Evolutionary conservation across 129 eudicot genomes (phyloP).

Genomic region (Scalesia atractyloides): DNA sequence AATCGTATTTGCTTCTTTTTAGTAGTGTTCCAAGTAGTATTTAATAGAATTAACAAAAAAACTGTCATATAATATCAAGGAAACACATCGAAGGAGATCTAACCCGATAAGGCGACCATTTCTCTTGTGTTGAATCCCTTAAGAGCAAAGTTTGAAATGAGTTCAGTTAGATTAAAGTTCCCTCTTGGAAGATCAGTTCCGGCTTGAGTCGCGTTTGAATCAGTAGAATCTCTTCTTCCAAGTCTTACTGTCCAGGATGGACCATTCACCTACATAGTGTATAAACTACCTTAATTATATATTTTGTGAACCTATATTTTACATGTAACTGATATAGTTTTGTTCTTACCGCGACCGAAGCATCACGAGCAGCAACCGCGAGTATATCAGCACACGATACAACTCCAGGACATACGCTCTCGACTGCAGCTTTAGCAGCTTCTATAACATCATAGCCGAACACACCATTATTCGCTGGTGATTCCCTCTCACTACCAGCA

Average conservation of each 20-base stretch:
- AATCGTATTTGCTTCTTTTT: too few species aligned
- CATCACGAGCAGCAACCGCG: slow-evolving; percentile 63
- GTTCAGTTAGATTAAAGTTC: slow-evolving; percentile 32
- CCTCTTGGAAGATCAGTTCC: slow-evolving; percentile 50
- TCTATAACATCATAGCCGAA: slow-evolving; percentile 41
- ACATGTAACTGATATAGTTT: too few species aligned
- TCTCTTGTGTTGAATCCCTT: slow-evolving; percentile 54
- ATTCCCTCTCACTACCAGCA: not conserved
- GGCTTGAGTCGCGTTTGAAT: slow-evolving; percentile 50
- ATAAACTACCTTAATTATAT: not conserved
- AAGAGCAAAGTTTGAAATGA: slow-evolving; percentile 42
- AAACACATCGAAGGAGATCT: not conserved
- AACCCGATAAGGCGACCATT: slow-evolving; percentile 71
- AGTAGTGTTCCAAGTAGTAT: too few species aligned
- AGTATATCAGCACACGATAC: slow-evolving; percentile 72
- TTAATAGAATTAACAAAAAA: too few species aligned
- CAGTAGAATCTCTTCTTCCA: slow-evolving; percentile 63
- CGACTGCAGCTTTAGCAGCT: slow-evolving; percentile 45
- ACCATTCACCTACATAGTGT: slow-evolving; percentile 40
- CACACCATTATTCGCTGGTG: not conserved
- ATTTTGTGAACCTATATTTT: not conserved
- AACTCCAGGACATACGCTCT: slow-evolving; percentile 51
- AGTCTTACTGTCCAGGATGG: slow-evolving; percentile 60
- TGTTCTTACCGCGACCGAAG: slow-evolving; percentile 27
- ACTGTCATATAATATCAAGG: not conserved